Conservation (phyloP, 192 early-diverging fungal species). For the Rhizoclosmatium globosum region DNA sequence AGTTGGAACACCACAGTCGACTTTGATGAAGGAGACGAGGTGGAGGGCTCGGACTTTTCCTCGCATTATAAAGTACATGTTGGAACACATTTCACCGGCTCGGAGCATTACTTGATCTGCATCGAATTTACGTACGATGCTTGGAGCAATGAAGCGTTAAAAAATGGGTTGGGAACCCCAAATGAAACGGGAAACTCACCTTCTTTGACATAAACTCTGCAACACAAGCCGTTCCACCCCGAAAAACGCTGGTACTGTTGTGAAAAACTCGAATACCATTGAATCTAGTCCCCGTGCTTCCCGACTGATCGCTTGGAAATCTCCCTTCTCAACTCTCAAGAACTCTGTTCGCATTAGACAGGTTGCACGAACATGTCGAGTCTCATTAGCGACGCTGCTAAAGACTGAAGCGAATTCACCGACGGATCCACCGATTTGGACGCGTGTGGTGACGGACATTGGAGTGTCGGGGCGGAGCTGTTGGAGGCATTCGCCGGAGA, state of each 20-base stretch:
- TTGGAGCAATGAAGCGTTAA: neutral
- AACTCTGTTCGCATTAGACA: conserved; percentile 37
- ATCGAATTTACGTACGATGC: conserved; percentile 34
- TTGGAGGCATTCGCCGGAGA: conserved; percentile 38
- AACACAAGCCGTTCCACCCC: conserved; percentile 26
- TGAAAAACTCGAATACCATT: conserved; percentile 35
- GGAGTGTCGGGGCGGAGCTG: conserved; percentile 33
- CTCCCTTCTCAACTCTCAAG: conserved; percentile 33
- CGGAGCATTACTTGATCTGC: conserved; percentile 32
- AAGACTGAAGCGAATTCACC: conserved; percentile 27
- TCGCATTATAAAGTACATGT: conserved; percentile 37
- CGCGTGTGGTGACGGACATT: conserved; percentile 24
- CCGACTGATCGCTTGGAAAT: conserved; percentile 30
- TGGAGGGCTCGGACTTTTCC: conserved; percentile 37
- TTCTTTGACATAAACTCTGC: conserved; percentile 25
- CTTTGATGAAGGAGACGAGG: conserved; percentile 29
- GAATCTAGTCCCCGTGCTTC: conserved; percentile 33
- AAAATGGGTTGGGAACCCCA: neutral
- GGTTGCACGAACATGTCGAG: conserved; percentile 24
- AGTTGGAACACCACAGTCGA: conserved; percentile 1
- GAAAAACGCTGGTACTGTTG: conserved; percentile 34
- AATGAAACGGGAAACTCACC: conserved; percentile 9
- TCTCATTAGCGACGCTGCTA: neutral
- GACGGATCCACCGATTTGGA: conserved; percentile 23
- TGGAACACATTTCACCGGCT: conserved; percentile 37